Evolutionary conservation across 1,284 basidiomycete genomes (phyloP).

Genomic region (Hypsizygus ulmarius): DNA sequence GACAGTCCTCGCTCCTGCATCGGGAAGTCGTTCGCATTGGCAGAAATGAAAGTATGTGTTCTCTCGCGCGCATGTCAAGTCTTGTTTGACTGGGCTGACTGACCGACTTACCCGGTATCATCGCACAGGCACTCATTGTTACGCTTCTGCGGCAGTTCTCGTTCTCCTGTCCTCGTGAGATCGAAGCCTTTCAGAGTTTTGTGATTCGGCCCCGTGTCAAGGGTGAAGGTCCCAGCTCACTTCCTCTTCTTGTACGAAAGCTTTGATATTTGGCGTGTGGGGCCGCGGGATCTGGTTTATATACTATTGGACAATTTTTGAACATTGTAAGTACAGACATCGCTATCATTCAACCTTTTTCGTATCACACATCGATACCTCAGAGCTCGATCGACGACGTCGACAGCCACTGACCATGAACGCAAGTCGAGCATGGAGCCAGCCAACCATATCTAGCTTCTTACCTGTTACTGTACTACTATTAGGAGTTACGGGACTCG

Average conservation of each 20-base stretch:
- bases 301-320: constrained; percentile 12
- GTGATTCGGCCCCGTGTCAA: constrained; percentile 56
- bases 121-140: constrained; percentile 40
- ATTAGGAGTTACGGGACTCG: too few species aligned
- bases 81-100: background rate
- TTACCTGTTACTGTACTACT: too few species aligned
- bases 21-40: constrained; percentile 51
- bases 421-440: too few species aligned
- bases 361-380: too few species aligned
- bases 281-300: too few species aligned
- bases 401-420: too few species aligned
- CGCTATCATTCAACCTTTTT: too few species aligned
- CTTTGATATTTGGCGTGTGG: constrained; percentile 21
- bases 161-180: constrained; percentile 45
- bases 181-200: constrained; percentile 61
- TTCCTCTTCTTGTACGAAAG: constrained; percentile 49
- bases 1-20: constrained; percentile 54
- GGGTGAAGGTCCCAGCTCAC: constrained; percentile 49
- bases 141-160: constrained; percentile 51
- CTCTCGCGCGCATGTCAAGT: background rate
- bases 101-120: constrained; percentile 1
- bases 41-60: constrained; percentile 52
- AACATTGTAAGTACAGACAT: too few species aligned
- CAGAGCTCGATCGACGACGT: too few species aligned
- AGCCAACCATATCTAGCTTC: too few species aligned